A percentile compares a stretch with the other conserved stretches of the same genome.
Evolutionary conservation across 768 basidiomycete genomes (phyloP).

Genomic region (Lanmaoa pseudosensibilis): DNA sequence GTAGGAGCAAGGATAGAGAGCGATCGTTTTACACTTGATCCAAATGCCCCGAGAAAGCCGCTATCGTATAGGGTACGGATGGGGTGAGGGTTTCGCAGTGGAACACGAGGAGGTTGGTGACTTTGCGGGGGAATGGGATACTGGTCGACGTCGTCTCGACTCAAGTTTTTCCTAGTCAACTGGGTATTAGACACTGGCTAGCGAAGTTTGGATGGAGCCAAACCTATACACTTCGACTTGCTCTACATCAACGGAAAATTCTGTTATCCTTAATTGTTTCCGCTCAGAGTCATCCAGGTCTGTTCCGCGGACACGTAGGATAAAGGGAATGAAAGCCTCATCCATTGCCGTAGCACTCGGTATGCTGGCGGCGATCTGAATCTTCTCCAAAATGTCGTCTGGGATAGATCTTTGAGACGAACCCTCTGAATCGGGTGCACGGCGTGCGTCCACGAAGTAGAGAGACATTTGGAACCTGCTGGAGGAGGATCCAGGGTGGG

Average conservation of each 20-base stretch:
- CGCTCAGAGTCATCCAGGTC: slow-evolving; percentile 50
- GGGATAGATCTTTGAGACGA: slow-evolving; percentile 42
- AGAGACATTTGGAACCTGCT: slow-evolving; percentile 35
- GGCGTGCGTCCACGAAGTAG: slow-evolving; percentile 46
- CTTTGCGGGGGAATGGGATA: slow-evolving; percentile 57
- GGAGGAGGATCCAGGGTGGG: slow-evolving; percentile 35
- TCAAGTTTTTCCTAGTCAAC: slow-evolving; percentile 41
- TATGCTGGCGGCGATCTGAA: slow-evolving; percentile 64
- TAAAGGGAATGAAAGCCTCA: slow-evolving; percentile 50
- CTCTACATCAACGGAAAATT: slow-evolving; percentile 54
- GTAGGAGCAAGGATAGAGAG: slow-evolving; percentile 51
- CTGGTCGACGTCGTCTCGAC: slow-evolving; percentile 40
- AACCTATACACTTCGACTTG: slow-evolving; percentile 73
- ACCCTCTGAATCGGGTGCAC: slow-evolving; percentile 13
- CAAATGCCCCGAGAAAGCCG: slow-evolving; percentile 37
- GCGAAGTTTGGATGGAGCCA: slow-evolving; percentile 18
- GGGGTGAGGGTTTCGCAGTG: slow-evolving; percentile 57
- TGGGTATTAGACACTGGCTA: slow-evolving; percentile 8
- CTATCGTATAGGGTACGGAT: slow-evolving; percentile 46
- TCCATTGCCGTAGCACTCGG: slow-evolving; percentile 54
- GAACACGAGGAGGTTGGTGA: slow-evolving; percentile 63
- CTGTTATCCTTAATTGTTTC: slow-evolving; percentile 54
- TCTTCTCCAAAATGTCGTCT: slow-evolving; percentile 52
- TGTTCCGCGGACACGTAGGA: slow-evolving; percentile 59
- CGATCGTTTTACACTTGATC: slow-evolving; percentile 31